Conservation (phyloP, 2,329 filamentous ascomycete genomes). For the Tolypocladium tundrense region DNA sequence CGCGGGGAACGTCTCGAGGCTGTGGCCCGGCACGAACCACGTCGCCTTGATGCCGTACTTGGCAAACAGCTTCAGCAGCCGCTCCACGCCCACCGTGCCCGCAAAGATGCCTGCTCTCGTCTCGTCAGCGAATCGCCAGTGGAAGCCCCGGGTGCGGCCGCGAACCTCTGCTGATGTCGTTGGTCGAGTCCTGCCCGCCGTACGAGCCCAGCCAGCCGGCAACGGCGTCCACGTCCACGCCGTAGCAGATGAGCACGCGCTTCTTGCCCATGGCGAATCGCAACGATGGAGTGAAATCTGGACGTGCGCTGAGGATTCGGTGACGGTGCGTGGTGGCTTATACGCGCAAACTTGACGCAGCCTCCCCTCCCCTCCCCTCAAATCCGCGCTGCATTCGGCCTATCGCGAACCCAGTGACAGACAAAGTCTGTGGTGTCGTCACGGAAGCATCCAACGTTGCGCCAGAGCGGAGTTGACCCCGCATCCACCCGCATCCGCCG, state of each 20-base stretch:
- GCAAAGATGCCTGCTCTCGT: conserved; percentile 47
- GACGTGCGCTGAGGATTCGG: neutral
- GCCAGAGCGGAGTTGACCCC: neutral
- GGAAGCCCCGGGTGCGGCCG: neutral
- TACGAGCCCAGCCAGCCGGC: conserved; percentile 69
- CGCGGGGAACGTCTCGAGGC: conserved; percentile 37
- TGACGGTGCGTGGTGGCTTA: neutral
- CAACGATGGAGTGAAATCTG: neutral
- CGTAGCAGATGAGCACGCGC: conserved; percentile 35
- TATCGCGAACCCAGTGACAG: neutral
- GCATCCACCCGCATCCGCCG: neutral
- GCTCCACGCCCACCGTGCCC: conserved; percentile 53
- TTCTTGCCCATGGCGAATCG: neutral
- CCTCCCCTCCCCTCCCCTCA: neutral
- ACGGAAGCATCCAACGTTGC: neutral
- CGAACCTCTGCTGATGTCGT: conserved; percentile 59
- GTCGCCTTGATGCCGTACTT: conserved; percentile 62
- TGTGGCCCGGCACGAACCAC: conserved; percentile 40
- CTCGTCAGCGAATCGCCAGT: neutral
- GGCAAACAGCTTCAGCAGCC: conserved; percentile 59
- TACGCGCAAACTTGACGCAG: neutral
- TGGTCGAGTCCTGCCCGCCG: conserved; percentile 60
- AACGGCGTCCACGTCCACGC: conserved; percentile 68
- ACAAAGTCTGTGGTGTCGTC: neutral
- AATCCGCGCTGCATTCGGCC: too few species aligned